A percentile compares a stretch with the other conserved stretches of the same genome.
phyloP scores from a whole-genome alignment of 2,329 filamentous ascomycete genomes.

The Penicillium brasilianum region DNA sequence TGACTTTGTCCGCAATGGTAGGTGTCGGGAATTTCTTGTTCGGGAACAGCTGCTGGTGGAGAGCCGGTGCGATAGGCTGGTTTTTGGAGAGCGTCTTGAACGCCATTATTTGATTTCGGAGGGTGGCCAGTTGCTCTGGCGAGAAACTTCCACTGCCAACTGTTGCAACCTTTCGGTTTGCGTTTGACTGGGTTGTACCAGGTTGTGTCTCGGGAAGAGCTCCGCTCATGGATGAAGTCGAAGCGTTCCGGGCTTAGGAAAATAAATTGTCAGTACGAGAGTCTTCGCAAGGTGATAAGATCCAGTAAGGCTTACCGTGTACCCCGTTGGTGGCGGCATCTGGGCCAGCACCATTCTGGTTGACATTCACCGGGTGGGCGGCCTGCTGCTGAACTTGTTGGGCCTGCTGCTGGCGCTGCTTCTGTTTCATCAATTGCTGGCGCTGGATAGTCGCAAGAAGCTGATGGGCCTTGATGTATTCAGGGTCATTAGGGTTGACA shows the following conservation, averaged over 20 bases:
- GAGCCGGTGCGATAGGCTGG: constrained; percentile 73
- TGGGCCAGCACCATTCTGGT: constrained; percentile 41
- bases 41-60: constrained; percentile 83
- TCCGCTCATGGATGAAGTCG: constrained; percentile 40
- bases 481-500: constrained; percentile 79
- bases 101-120: constrained; percentile 85
- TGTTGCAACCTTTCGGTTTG: constrained; percentile 37
- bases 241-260: constrained; percentile 41
- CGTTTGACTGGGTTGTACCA: constrained; percentile 28
- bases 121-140: constrained; percentile 75
- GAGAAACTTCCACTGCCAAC: constrained; percentile 66
- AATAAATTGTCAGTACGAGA: neutral
- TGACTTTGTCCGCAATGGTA: constrained; percentile 43
- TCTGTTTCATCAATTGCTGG: constrained; percentile 56
- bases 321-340: constrained; percentile 47
- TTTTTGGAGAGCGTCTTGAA: constrained; percentile 93
- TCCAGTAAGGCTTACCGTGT: constrained; percentile 42
- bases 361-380: constrained; percentile 43
- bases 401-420: constrained; percentile 50
- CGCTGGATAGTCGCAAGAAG: constrained; percentile 74
- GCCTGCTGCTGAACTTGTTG: constrained; percentile 52
- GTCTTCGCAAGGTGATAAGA: neutral
- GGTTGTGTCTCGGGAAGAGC: constrained; percentile 30
- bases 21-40: constrained; percentile 51
- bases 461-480: constrained; percentile 80